Conservation (phyloP, 306 rosid species). For the Alnus rubra region DNA sequence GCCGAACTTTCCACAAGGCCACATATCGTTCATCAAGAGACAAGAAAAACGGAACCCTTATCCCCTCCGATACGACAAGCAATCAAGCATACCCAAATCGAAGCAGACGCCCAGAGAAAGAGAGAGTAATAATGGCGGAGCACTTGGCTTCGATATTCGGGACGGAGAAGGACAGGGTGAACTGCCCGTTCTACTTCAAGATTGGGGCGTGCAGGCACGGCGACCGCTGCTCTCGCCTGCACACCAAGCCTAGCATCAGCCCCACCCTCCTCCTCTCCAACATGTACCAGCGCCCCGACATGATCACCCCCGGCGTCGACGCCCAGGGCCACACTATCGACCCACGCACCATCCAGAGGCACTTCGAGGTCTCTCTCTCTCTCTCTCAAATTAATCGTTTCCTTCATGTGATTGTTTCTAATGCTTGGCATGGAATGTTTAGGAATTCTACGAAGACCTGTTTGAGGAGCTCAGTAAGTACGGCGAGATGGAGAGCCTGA, state of each 20-base stretch:
- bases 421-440: neutral
- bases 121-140: conserved; percentile 51
- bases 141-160: conserved; percentile 77
- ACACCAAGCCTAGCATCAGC: conserved; percentile 74
- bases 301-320: conserved; percentile 75
- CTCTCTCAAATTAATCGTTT: neutral
- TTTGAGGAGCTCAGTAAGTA: conserved; percentile 63
- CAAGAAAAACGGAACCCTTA: too few relatives aligned
- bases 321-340: conserved; percentile 58
- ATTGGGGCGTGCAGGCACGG: conserved; percentile 84
- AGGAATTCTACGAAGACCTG: conserved; percentile 74
- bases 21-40: neutral
- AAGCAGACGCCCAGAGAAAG: neutral
- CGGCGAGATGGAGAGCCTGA: conserved; percentile 70
- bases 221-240: conserved; percentile 67
- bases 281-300: conserved; percentile 79
- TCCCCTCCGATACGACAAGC: neutral
- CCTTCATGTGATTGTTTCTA: neutral
- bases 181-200: conserved; percentile 79
- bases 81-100: neutral
- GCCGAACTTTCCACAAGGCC: conserved; percentile 25
- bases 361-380: conserved; percentile 45
- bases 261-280: conserved; percentile 65
- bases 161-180: conserved; percentile 75
- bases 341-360: conserved; percentile 56